Conservation (phyloP, 768 basidiomycete species). For the Polyporus arcularius region DNA sequence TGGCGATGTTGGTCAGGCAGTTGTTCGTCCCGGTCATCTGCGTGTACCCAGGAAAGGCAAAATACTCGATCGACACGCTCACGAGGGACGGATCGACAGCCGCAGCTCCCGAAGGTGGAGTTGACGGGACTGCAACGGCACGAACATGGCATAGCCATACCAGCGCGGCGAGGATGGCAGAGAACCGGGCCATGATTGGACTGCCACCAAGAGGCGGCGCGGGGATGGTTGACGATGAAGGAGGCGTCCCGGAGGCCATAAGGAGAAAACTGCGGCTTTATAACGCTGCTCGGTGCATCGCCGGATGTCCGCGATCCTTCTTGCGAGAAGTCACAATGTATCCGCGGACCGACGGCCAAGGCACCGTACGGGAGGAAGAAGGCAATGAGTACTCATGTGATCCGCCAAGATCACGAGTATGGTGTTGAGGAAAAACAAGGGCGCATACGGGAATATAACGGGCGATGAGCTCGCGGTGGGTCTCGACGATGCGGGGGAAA, state of each 20-base stretch:
- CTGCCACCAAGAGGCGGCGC: neutral
- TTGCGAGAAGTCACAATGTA: neutral
- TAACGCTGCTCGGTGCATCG: conserved; percentile 8
- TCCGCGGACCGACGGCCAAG: conserved; percentile 6
- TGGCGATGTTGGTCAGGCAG: conserved; percentile 35
- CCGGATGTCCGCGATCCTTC: neutral
- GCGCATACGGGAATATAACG: neutral
- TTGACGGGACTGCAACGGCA: conserved; percentile 25
- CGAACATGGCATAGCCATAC: conserved; percentile 1
- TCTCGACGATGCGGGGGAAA: neutral
- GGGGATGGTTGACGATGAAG: neutral
- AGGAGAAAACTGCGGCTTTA: neutral
- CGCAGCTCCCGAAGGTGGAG: conserved; percentile 29
- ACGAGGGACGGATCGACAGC: conserved; percentile 34
- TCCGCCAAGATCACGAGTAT: neutral
- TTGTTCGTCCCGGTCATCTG: conserved; percentile 32
- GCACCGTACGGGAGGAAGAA: neutral
- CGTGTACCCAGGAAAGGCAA: conserved; percentile 41
- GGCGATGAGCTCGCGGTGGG: neutral
- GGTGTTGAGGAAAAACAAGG: neutral
- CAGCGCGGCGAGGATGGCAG: neutral
- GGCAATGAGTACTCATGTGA: neutral
- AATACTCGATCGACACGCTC: conserved; percentile 41
- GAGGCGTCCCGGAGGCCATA: neutral
- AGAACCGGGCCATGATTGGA: conserved; percentile 1